phyloP scores from a whole-genome alignment of 192 early-diverging fungal genomes.

The Jimgerdemannia flammicorona region DNA sequence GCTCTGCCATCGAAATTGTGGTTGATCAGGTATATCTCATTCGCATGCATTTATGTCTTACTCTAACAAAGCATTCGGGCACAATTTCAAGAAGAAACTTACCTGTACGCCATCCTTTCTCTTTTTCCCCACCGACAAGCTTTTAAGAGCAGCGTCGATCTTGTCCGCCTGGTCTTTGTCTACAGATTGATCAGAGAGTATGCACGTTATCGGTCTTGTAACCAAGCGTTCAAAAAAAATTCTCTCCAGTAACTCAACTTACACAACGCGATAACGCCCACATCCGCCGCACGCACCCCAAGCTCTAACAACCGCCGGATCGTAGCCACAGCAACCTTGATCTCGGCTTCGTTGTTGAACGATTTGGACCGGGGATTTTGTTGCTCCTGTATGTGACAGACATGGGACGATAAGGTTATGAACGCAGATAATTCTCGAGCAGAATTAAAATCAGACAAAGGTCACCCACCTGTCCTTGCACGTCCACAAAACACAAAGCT shows the following conservation, averaged over 20 bases:
- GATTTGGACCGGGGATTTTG: constrained; percentile 42
- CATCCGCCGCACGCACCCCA: constrained; percentile 38
- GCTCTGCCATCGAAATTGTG: constrained; percentile 22
- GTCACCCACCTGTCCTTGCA: constrained; percentile 27
- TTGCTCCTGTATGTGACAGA: constrained; percentile 27
- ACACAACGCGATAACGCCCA: constrained; percentile 74
- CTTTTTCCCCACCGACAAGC: constrained; percentile 11
- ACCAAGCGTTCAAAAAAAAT: neutral
- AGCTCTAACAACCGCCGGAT: constrained; percentile 35
- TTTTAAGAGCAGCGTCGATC: constrained; percentile 26
- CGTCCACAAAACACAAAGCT: constrained; percentile 56
- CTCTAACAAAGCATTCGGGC: neutral
- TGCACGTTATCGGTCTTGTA: neutral
- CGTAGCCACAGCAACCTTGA: constrained; percentile 34
- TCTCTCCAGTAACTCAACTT: constrained; percentile 14
- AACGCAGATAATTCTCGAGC: neutral
- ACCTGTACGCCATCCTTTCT: constrained; percentile 28
- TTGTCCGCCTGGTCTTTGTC: constrained; percentile 61
- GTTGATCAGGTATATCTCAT: neutral
- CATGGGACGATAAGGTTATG: neutral
- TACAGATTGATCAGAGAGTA: constrained; percentile 12
- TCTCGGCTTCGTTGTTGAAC: constrained; percentile 53
- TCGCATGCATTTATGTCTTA: too few relatives aligned
- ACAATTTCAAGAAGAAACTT: constrained; percentile 3
- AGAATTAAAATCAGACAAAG: neutral